Base-by-base conservation (phyloP, 2,329 filamentous ascomycete species). In the Monilinia vaccinii-corymbosi region DNA sequence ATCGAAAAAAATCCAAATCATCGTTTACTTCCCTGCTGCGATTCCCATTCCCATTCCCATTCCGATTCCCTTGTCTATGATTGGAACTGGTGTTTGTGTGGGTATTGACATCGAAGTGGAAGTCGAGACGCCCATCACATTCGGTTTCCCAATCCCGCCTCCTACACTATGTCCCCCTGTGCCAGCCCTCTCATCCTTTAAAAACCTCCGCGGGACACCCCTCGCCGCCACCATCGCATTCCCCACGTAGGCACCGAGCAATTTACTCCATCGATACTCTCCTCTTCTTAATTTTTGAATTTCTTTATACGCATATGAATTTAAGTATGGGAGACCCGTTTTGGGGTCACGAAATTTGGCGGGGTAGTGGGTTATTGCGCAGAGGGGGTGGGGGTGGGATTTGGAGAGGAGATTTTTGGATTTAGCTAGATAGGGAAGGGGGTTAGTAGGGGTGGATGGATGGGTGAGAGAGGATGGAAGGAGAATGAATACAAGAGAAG, bases 181-280 rank as follows among this genome's bases (percentile, higher is more conserved):
- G 11, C 21, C 14, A 28, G 11, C 5, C 36, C 36, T 40, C 5
- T 42, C 58, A 13, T 40, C 58, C 21, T 56, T 61, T 60, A 76
- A 69, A 71, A 96, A 97, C 56, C 90, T 82, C 61, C 84, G 85
- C 0, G 91, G 93, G 28, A 96, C 92, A 8, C 91, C 92, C 44
- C 79, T 79, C 10, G 88, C 89, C 0, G 89, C 83, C 67, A 74
- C 76, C 71, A 76, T 77, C 64, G 77, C 79, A 65, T 79, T 81
- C 0, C 93, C 93, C 5, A 93, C 86, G 81, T 92, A 99, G 18
- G 87, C 89, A 7, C 89, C 91, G 34, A 96, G 74, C 66, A 94
- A 78, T 34, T 79, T 79, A 71, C 91, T 96, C 89, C 90, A 99
- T 61, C 83, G 83, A 72, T 91, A 92, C 48, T 89, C 85, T 47